A percentile compares a stretch with the other conserved stretches of the same genome.
Conservation (phyloP, 768 basidiomycete genomes). For the Clavulina sp. region DNA sequence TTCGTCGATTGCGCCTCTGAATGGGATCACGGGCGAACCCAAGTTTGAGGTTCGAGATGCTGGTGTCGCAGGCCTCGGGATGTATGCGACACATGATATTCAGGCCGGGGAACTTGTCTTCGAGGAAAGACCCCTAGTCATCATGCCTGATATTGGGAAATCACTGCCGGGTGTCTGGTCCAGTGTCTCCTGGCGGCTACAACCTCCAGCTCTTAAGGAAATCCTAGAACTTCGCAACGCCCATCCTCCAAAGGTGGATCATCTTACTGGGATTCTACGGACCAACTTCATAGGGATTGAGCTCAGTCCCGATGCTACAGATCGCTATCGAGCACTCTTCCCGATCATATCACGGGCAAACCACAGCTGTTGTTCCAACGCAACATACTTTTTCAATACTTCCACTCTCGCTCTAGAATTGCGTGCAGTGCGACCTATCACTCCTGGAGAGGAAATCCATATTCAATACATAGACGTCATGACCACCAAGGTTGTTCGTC, state of each 20-base stretch:
- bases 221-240: background rate
- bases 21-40: too few relatives aligned
- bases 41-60: background rate
- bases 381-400: background rate
- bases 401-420: background rate
- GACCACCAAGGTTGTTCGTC: background rate
- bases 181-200: background rate
- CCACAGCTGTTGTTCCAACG: background rate
- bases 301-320: background rate
- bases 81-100: background rate
- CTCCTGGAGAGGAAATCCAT: background rate
- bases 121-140: background rate
- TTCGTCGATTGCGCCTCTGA: too few relatives aligned
- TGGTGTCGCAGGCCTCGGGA: background rate
- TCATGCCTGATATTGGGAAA: background rate
- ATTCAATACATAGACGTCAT: background rate
- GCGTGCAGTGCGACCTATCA: background rate
- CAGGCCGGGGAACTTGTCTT: background rate
- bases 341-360: background rate
- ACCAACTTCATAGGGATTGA: conserved; percentile 1
- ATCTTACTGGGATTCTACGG: background rate
- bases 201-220: background rate
- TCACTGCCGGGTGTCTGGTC: background rate
- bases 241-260: background rate
- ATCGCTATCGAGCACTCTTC: background rate